phyloP scores from a whole-genome alignment of 2,329 filamentous ascomycete genomes.

The Laburnicola sp. region DNA sequence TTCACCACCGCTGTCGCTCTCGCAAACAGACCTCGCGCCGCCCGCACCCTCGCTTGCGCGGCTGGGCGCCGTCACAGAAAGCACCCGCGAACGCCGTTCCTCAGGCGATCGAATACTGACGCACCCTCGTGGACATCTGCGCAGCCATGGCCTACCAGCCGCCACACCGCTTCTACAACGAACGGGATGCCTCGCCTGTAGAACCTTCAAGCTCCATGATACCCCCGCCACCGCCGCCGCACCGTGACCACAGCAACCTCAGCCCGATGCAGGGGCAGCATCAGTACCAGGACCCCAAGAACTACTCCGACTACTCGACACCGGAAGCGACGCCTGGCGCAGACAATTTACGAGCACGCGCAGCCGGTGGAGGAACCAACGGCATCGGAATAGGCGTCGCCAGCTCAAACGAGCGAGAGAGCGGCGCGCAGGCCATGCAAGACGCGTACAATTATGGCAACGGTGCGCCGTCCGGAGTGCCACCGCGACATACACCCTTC shows the following conservation, averaged over 20 bases:
- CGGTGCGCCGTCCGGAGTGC: slow-evolving; percentile 26
- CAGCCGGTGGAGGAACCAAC: slow-evolving; percentile 66
- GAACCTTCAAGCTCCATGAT: slow-evolving; percentile 26
- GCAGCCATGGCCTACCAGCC: slow-evolving; percentile 26
- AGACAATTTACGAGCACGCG: slow-evolving; percentile 67
- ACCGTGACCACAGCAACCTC: slow-evolving; percentile 32
- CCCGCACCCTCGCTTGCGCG: neutral
- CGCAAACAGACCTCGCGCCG: neutral
- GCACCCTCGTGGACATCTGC: neutral
- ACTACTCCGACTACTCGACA: slow-evolving; percentile 41
- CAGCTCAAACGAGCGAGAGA: slow-evolving; percentile 62
- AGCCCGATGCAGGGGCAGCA: slow-evolving; percentile 27
- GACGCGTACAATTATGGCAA: slow-evolving; percentile 35
- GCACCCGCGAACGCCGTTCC: slow-evolving; percentile 1
- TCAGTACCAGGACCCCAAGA: slow-evolving; percentile 29
- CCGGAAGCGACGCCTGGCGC: slow-evolving; percentile 60
- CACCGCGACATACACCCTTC: slow-evolving; percentile 31
- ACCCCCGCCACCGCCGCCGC: slow-evolving; percentile 41
- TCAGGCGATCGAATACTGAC: neutral
- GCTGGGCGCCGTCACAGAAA: slow-evolving; percentile 2
- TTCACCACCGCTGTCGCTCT: neutral
- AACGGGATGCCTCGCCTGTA: slow-evolving; percentile 24
- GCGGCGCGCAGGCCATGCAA: slow-evolving; percentile 65
- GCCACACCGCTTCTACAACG: slow-evolving; percentile 26
- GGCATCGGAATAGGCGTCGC: slow-evolving; percentile 69